Evolutionary conservation across 192 early-diverging fungal genomes (phyloP), one percentile per base, ranked within the genome.

Genomic region (Pilaira anomala): DNA sequence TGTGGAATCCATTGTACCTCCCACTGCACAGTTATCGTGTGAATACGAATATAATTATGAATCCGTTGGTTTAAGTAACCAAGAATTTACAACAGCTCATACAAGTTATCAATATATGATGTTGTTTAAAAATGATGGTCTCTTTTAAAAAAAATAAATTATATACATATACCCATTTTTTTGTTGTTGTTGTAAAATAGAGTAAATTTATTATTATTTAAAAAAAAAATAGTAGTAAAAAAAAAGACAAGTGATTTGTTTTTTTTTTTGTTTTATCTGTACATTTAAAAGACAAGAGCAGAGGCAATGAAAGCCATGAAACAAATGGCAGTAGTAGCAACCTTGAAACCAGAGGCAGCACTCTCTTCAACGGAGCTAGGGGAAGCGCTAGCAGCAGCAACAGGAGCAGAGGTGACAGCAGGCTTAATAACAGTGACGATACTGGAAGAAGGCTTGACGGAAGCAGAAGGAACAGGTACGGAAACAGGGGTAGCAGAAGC

Each of bases 21-120:
- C 78, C 8, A 68, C 74, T 1, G 80, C 75, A 7, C 74, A 76
- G 25, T 36, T 82, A 7, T 76, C 73, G 9, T 75, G 75, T 39
- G 78, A 78, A 67, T 74, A 73, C 3, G 78, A 77, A n/a, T 79
- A 82, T 55, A 68, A 74, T 48, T 82, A 82, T 58, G 78, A 77
- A 25, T 66, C 71, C 52, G 80, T 79, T 12, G 80, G 80, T 22
- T 67, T 82, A 29, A 75, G 75, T 30, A 71, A 74, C 16, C 61
- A 70, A 8, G 69, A 74, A 39, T 82, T 79, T 69, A 77, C 78
- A 22, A 74, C 70, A 39, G 76, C 78, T 9, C 80, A 82, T 58
- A 78, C 73, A 14, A 76, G 78, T 16, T 82, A 80, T 59, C 80
- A 82, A 48, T 78, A 76, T 16, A 82, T 79, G 75, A 67, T 60